phyloP scores from a whole-genome alignment of 345 rosid genomes.

The Melaleuca alternifolia region DNA sequence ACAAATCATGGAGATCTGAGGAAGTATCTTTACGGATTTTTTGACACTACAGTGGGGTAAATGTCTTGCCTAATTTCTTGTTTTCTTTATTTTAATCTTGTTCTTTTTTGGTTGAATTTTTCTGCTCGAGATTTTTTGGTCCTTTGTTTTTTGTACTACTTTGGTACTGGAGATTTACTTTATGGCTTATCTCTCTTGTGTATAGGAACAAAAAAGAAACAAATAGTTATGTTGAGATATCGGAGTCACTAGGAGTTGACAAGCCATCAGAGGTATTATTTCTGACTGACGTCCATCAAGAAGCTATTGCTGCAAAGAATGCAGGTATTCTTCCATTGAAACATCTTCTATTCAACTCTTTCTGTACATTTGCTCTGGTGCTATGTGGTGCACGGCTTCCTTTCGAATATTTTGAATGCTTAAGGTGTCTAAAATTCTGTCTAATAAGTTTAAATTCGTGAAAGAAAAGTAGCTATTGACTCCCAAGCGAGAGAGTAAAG shows the following conservation, averaged over 20 bases:
- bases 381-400: not conserved
- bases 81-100: not conserved
- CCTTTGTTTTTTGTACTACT: not conserved
- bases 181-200: slow-evolving; percentile 3
- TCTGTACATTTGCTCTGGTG: not conserved
- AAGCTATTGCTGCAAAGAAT: slow-evolving; percentile 78
- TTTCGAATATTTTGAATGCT: not conserved
- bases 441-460: not conserved
- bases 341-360: not conserved
- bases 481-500: not conserved
- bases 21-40: slow-evolving; percentile 70
- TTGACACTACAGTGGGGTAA: slow-evolving; percentile 82
- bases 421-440: not conserved
- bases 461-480: not conserved
- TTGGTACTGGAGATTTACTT: not conserved
- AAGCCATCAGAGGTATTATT: slow-evolving; percentile 71
- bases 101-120: not conserved
- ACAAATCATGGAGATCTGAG: slow-evolving; percentile 78
- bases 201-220: slow-evolving; percentile 77
- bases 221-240: slow-evolving; percentile 63
- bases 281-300: slow-evolving; percentile 76
- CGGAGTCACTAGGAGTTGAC: slow-evolving; percentile 71
- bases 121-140: not conserved
- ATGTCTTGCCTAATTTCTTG: slow-evolving; percentile 2
- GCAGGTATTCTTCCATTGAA: slow-evolving; percentile 39